phyloP scores from a whole-genome alignment of 1,284 basidiomycete genomes.

The Porogramme epimiltina region DNA sequence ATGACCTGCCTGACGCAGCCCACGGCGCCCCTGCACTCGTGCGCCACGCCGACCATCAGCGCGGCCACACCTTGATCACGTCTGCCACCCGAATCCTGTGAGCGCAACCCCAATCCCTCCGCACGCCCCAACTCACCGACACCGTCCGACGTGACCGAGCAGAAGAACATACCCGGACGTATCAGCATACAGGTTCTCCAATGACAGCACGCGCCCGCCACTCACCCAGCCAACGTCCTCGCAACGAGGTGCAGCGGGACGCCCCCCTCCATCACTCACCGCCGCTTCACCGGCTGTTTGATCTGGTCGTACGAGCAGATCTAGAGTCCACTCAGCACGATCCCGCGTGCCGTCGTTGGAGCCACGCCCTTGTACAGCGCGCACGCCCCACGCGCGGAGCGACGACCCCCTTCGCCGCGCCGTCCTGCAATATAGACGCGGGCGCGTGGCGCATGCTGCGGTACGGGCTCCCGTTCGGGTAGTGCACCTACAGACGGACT shows the following conservation, averaged over 20 bases:
- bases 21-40: conserved; percentile 31
- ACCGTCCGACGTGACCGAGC: conserved; percentile 42
- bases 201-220: neutral
- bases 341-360: conserved; percentile 39
- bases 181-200: no score
- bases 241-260: conserved; percentile 36
- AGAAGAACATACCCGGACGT: conserved; percentile 34
- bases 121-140: conserved; percentile 31
- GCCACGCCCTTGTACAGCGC: conserved; percentile 39
- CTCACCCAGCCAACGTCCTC: conserved; percentile 39
- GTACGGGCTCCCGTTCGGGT: conserved; percentile 38
- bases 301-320: conserved; percentile 43
- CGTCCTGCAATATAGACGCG: conserved; percentile 35
- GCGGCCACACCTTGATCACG: conserved; percentile 42
- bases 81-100: conserved; percentile 23
- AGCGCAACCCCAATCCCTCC: neutral
- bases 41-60: conserved; percentile 43
- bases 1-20: conserved; percentile 36
- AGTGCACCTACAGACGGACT: conserved; percentile 44
- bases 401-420: conserved; percentile 19
- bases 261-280: conserved; percentile 37
- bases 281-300: conserved; percentile 38
- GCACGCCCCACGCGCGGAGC: conserved; percentile 30
- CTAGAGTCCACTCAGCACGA: conserved; percentile 39
- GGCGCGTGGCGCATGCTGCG: conserved; percentile 36